Evolutionary conservation across 495 filamentous ascomycete genomes (phyloP).

Genomic region (Penicillium malachiteum): DNA sequence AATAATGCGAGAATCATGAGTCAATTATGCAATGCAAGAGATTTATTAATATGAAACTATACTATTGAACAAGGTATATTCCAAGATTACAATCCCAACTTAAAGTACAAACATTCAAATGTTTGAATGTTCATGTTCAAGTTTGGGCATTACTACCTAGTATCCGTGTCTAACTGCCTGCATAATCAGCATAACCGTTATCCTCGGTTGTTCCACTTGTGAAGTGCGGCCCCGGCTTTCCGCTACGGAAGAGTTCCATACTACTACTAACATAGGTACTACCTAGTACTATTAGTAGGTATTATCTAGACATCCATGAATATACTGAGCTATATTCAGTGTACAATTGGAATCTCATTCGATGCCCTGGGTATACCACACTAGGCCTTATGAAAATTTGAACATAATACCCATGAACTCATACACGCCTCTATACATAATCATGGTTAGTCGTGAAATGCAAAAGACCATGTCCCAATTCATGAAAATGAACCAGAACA

Average conservation of each 20-base stretch:
- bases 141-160: too few species aligned
- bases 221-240: conserved; percentile 1
- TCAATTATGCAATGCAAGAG: neutral
- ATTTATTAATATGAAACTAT: neutral
- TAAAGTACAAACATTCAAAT: too few species aligned
- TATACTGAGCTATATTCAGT: neutral
- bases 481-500: conserved; percentile 17
- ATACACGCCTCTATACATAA: conserved; percentile 13
- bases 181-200: conserved; percentile 23
- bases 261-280: too few species aligned
- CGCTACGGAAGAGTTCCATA: conserved; percentile 7
- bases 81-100: too few species aligned
- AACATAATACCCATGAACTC: neutral
- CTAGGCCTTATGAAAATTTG: too few species aligned
- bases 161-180: conserved; percentile 8
- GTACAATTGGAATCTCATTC: neutral
- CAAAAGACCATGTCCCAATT: conserved; percentile 6
- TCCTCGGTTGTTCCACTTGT: conserved; percentile 14
- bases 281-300: too few species aligned
- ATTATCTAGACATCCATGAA: too few species aligned
- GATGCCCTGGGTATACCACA: too few species aligned
- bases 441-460: conserved; percentile 26
- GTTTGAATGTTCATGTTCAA: too few species aligned
- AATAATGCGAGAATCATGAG: neutral
- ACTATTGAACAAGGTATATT: neutral